phyloP scores from a whole-genome alignment of 2,329 filamentous ascomycete species.

The Metarhizium robertsii region DNA sequence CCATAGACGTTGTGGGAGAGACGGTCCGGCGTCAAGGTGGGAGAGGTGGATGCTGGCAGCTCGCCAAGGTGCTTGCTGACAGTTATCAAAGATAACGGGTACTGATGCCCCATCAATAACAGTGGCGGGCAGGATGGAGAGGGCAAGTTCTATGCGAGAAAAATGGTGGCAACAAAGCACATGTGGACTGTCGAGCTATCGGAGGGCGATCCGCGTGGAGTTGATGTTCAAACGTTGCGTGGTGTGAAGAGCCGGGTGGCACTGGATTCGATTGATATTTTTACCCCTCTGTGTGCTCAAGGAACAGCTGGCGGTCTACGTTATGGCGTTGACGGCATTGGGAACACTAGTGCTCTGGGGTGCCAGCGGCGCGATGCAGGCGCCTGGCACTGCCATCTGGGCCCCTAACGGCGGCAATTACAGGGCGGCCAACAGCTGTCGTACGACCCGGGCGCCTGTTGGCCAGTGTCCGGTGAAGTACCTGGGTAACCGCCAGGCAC shows the following conservation, averaged over 20 bases:
- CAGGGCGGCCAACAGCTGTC: too few relatives aligned
- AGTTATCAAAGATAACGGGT: background rate
- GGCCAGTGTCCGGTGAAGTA: too few relatives aligned
- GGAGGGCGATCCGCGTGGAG: background rate
- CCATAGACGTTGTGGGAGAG: background rate
- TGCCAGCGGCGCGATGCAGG: too few relatives aligned
- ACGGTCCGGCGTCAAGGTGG: constrained; percentile 2
- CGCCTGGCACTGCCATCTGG: too few relatives aligned
- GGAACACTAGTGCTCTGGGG: too few relatives aligned
- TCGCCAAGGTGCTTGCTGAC: constrained; percentile 9
- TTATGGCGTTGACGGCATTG: too few relatives aligned
- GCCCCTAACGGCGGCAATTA: too few relatives aligned
- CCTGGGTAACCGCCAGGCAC: too few relatives aligned
- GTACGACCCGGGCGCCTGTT: too few relatives aligned
- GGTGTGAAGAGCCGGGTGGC: background rate
- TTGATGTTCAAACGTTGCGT: background rate
- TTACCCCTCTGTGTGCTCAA: too few relatives aligned
- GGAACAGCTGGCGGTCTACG: too few relatives aligned
- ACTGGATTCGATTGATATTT: too few relatives aligned
- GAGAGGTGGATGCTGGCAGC: background rate
- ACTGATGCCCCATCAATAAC: background rate
- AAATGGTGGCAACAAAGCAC: background rate
- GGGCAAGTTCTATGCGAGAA: background rate
- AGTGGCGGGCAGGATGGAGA: background rate
- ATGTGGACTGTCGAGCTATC: background rate